Conservation (phyloP, 2,329 filamentous ascomycete species). For the Colletotrichum eremochloae region DNA sequence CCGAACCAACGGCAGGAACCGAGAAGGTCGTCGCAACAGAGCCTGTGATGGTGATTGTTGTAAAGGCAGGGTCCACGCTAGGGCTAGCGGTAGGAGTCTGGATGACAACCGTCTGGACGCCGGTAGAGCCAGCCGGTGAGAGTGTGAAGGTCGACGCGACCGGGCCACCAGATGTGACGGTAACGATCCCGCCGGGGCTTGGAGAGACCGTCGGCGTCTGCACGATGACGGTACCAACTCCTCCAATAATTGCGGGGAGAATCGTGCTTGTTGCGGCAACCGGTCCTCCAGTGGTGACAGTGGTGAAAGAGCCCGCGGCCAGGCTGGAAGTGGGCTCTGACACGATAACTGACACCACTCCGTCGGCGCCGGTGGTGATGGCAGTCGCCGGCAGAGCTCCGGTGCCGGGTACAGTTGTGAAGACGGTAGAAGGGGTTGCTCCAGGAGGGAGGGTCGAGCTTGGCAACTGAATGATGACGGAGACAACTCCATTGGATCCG, state of each 20-base stretch:
- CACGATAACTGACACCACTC: conserved; percentile 26
- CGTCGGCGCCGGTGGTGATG: conserved; percentile 18
- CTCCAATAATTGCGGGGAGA: conserved; percentile 12
- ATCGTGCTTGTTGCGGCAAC: conserved; percentile 21
- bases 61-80: background rate
- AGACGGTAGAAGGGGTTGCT: conserved; percentile 17
- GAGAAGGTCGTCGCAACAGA: background rate
- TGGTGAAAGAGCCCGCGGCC: conserved; percentile 17
- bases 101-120: conserved; percentile 18
- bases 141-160: conserved; percentile 4
- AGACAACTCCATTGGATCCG: conserved; percentile 15
- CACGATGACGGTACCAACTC: conserved; percentile 32
- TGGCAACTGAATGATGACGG: conserved; percentile 11
- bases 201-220: conserved; percentile 21
- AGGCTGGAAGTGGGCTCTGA: conserved; percentile 18
- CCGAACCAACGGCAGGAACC: background rate
- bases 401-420: conserved; percentile 26
- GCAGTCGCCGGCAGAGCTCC: conserved; percentile 8
- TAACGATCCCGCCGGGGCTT: background rate
- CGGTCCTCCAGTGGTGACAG: conserved; percentile 23
- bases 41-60: conserved; percentile 13
- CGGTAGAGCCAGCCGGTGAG: background rate
- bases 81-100: conserved; percentile 25
- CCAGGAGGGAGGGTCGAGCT: background rate
- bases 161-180: conserved; percentile 2